Evolutionary conservation across 225 moss, liverwort and hornwort genomes (phyloP), one percentile per base, ranked within the genome.

Genomic region (Physcomitrium patens): DNA sequence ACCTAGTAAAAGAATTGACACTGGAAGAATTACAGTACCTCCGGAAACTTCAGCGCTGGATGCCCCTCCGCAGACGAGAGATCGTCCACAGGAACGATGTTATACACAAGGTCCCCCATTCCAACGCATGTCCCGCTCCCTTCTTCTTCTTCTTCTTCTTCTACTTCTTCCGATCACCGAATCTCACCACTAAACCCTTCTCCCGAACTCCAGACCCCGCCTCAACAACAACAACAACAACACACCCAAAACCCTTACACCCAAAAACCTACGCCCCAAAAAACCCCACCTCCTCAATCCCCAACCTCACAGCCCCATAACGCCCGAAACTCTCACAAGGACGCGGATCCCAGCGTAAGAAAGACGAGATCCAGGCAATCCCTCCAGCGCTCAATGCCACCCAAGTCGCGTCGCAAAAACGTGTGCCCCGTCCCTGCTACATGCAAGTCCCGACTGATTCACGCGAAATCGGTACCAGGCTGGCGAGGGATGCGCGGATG

Each of bases 31-130:
- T 15, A 7, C 1, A 1, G 5, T 49, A 94, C 95, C 94, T 96
- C 96, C 1, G 87, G 76, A 70, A 89, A 96, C 71, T 60, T 67
- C 65, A 86, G 81, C 26, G 92, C 84, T 3, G 94, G 82, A 78
- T 96, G 96, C 20, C 71, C 75, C 6, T 0, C 46, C 13, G 86
- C 79, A 0, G 56, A 64, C 53, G 77, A 84, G n/a, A 77, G 79
- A 73, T 85, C 73, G 50, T 96, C 94, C 48, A 96, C 91, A n/a
- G 96, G 96, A 24, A 96, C 75, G 62, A 96, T 96, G 63, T 96
- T 96, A n/a, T 83, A 96, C 62, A 94, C 80, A 63, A 74, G 72
- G 37, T 72, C 77, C 63, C 41, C 82, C 88, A 88, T 88, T 76
- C 65, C 85, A 20, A 53, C 76, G 78, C 85, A 85, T 85, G 18